Evolutionary conservation across 495 filamentous ascomycete genomes (phyloP).

Genomic region (Xeromyces bisporus): DNA sequence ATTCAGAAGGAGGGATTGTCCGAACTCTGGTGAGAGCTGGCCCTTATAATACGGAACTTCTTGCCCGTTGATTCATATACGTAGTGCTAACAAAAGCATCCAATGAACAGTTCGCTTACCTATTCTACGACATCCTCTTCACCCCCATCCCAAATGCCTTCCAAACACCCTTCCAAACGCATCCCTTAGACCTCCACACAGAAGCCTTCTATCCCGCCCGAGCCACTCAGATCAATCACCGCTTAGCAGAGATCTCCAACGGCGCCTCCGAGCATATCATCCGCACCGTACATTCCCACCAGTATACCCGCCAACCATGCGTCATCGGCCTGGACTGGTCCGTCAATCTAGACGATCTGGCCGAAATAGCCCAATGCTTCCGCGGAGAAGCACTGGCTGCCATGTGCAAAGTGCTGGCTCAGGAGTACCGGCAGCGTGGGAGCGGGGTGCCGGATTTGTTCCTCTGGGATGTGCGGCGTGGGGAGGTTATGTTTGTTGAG

Average conservation of each 20-base stretch:
- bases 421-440: conserved; percentile 77
- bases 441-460: conserved; percentile 88
- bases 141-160: conserved; percentile 92
- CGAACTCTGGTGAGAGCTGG: conserved; percentile 45
- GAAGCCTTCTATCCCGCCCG: conserved; percentile 83
- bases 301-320: conserved; percentile 56
- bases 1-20: conserved; percentile 78
- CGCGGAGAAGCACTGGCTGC: conserved; percentile 59
- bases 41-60: no score
- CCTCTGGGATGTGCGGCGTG: conserved; percentile 48
- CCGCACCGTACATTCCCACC: conserved; percentile 41
- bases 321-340: conserved; percentile 85
- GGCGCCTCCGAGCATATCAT: conserved; percentile 54
- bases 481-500: conserved; percentile 68
- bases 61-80: no score
- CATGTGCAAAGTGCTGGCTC: conserved; percentile 83
- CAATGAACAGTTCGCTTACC: conserved; percentile 46
- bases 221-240: conserved; percentile 74
- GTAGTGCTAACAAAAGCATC: not conserved
- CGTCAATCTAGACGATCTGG: conserved; percentile 61
- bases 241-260: conserved; percentile 69
- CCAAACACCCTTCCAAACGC: conserved; percentile 86
- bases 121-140: conserved; percentile 90
- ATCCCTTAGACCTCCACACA: conserved; percentile 81
- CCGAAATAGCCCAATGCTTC: conserved; percentile 70